Conservation (phyloP, 306 rosid genomes). For the Trifolium pratense region DNA sequence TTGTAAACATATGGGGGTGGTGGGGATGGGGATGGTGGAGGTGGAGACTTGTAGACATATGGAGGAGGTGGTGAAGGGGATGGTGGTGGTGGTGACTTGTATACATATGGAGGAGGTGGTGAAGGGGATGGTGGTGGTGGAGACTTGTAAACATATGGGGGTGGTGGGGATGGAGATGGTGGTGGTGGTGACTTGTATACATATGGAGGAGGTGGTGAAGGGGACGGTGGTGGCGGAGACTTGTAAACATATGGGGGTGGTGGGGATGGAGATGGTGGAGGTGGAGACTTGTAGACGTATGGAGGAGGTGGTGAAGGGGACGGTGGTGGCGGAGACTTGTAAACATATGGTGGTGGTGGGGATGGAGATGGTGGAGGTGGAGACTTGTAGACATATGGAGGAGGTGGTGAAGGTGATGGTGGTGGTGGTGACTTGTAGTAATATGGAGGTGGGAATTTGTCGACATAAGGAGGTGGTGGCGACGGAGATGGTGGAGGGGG, state of each 20-base stretch:
- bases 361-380: neutral
- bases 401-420: slow-evolving; percentile 20
- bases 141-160: slow-evolving; percentile 28
- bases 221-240: slow-evolving; percentile 29
- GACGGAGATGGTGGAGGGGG: slow-evolving; percentile 7
- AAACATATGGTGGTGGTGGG: neutral
- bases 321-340: neutral
- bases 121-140: slow-evolving; percentile 38
- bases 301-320: neutral
- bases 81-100: slow-evolving; percentile 29
- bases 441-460: slow-evolving; percentile 26
- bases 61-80: slow-evolving; percentile 36
- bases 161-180: neutral
- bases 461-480: neutral
- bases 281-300: neutral
- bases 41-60: neutral
- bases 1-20: neutral
- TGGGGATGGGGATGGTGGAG: neutral
- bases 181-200: neutral
- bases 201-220: too few relatives aligned
- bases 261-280: neutral
- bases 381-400: slow-evolving; percentile 1
- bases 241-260: neutral
- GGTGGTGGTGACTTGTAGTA: slow-evolving; percentile 27
- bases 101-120: neutral